A percentile compares a stretch with the other conserved stretches of the same genome.
phyloP scores from a whole-genome alignment of 2,329 filamentous ascomycete species.

The Cytospora paraplurivora region DNA sequence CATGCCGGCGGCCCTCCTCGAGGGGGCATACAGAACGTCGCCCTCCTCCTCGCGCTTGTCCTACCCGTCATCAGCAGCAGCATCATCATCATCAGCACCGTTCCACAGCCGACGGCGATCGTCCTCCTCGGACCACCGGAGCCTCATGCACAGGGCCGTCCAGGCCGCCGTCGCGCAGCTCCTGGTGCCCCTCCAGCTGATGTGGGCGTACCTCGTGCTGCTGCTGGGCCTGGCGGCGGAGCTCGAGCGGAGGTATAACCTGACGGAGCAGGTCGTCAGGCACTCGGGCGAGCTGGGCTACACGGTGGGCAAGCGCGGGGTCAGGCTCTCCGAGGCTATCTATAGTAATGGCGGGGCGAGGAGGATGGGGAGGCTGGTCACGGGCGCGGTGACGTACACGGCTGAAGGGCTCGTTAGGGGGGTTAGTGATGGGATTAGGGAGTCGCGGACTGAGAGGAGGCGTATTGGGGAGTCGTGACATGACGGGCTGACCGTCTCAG shows the following conservation, averaged over 20 bases:
- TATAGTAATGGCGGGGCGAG: slow-evolving; percentile 65
- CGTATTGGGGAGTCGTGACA: background rate
- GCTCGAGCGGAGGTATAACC: slow-evolving; percentile 67
- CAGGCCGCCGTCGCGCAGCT: slow-evolving; percentile 58
- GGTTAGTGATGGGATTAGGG: slow-evolving; percentile 34
- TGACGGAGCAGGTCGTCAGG: slow-evolving; percentile 60
- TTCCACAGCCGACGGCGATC: background rate
- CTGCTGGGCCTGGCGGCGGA: slow-evolving; percentile 57
- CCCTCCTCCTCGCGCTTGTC: slow-evolving; percentile 12
- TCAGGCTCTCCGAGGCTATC: slow-evolving; percentile 56
- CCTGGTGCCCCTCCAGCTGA: slow-evolving; percentile 60
- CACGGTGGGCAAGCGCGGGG: slow-evolving; percentile 52
- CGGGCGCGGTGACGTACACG: slow-evolving; percentile 61
- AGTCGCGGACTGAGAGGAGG: slow-evolving; percentile 59
- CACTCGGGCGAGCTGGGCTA: slow-evolving; percentile 56
- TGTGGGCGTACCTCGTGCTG: slow-evolving; percentile 62
- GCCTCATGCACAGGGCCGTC: slow-evolving; percentile 61
- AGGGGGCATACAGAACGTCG: slow-evolving; percentile 28
- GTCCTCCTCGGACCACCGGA: slow-evolving; percentile 22
- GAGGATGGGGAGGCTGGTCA: slow-evolving; percentile 60
- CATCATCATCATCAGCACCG: background rate
- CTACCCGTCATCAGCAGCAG: background rate
- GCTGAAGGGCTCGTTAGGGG: slow-evolving; percentile 57
- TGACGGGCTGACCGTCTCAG: background rate
- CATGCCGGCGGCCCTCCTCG: slow-evolving; percentile 43